These are phyloP conservation scores for Paramecium biaurelia DNA, from an alignment of 73 alveolate genomes.

Conservation along the genomic window DNA sequence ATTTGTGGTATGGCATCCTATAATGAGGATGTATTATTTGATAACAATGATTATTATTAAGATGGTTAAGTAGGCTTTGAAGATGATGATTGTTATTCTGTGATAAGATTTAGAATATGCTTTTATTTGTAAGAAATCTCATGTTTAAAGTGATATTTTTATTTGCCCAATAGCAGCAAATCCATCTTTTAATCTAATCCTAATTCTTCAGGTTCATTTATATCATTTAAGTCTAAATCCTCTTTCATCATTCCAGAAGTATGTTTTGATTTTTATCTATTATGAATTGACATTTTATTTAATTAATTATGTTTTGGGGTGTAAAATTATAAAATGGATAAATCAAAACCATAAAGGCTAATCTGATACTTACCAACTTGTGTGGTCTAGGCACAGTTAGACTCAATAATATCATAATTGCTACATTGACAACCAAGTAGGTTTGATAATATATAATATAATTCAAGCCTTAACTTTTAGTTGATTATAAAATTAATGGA, in stretches of 20 bases:
- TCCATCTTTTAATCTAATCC: background rate
- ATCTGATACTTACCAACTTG: background rate
- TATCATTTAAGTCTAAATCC: background rate
- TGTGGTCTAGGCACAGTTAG: background rate
- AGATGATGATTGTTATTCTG: background rate
- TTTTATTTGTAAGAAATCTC: background rate
- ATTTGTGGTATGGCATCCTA: background rate
- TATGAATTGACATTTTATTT: background rate
- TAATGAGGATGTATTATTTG: background rate
- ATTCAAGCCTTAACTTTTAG: background rate
- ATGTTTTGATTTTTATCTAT: background rate
- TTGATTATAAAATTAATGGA: background rate
- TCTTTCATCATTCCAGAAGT: background rate
- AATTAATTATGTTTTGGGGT: slow-evolving; percentile 25
- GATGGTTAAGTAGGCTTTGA: background rate
- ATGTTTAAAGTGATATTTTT: background rate
- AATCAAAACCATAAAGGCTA: background rate
- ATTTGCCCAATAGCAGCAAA: background rate
- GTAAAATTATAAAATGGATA: background rate
- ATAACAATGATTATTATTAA: background rate
- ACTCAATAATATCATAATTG: background rate
- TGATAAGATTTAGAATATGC: background rate
- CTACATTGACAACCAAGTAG: background rate
- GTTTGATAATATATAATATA: background rate
- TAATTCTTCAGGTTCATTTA: background rate